Evolutionary conservation across 1,284 basidiomycete genomes (phyloP), one percentile per base, ranked within the genome.

Genomic region (Ceratobasidium sp.): DNA sequence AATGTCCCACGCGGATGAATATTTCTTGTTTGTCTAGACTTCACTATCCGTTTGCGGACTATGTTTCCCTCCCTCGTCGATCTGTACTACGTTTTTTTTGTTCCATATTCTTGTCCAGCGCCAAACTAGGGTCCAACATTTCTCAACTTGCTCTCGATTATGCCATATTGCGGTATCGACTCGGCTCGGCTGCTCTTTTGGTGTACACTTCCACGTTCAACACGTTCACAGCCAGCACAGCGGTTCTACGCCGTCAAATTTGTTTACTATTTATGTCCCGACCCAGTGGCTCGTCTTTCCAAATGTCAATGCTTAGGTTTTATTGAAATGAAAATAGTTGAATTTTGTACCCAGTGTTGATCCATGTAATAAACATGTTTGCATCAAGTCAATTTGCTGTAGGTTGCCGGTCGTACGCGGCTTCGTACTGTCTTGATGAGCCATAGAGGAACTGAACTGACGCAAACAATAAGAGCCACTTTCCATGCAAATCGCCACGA

Each of bases 401-500:
- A 98, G 60, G 92, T 92, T 38, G 96, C 95, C 38, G 97, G 97
- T 27, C 94, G 91, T 72, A 98, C 83, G 76, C 92, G 86, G 79
- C 88, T 89, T 75, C 90, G 87, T 70, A 98, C 87, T 70, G 92
- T 80, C 79, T 97, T 97, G 82, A 96, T 89, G 72, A 97, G 84
- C 76, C 92, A 98, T 52, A 99, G 80, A 0, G 97, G 97, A 71
- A 98, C 83, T 31, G 93, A 91, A 75, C 94, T 94, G 76, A 99
- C 87, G 2, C 91, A 94, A 1, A 98, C 94, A 73, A 99, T 98
- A 57, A 98, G 87, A 0, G 90, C 91, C 3, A 96, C 93, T 79
- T 98, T 99, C 93, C 93, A 96, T n/a, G 87, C 85, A 78, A 98
- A 99, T 22, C 88, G 86, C 40, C 86, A 77, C 3, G 96, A 93